Evolutionary conservation across 257 asterid genomes (phyloP).

Genomic region (Dorcoceras hygrometricum): DNA sequence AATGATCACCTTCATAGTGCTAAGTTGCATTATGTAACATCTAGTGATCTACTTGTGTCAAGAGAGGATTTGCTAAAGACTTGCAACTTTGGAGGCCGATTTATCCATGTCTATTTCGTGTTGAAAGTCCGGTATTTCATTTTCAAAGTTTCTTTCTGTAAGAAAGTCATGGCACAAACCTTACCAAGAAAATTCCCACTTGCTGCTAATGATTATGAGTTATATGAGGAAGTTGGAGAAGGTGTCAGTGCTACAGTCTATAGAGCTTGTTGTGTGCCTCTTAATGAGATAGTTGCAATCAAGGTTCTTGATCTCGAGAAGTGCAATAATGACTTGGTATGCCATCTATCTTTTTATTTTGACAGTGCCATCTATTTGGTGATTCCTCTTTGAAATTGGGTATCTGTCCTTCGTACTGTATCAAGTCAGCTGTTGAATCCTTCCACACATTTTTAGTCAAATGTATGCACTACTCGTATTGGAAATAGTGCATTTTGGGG

Average conservation of each 20-base stretch:
- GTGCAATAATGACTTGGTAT: conserved; percentile 95
- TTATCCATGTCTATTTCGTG: conserved; percentile 16
- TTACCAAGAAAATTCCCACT: conserved; percentile 71
- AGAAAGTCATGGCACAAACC: conserved; percentile 48
- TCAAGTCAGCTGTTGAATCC: conserved; percentile 20
- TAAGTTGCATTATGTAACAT: conserved; percentile 15
- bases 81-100: conserved; percentile 12
- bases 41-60: conserved; percentile 1
- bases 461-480: not conserved
- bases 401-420: conserved; percentile 2
- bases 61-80: conserved; percentile 14
- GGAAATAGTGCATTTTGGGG: not conserved
- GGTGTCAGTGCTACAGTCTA: conserved; percentile 97
- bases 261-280: conserved; percentile 82
- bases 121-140: not conserved
- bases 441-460: not conserved
- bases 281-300: conserved; percentile 79
- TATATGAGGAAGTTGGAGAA: conserved; percentile 92
- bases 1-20: conserved; percentile 4
- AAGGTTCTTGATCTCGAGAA: conserved; percentile 98
- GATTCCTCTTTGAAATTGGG: not conserved
- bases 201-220: conserved; percentile 60
- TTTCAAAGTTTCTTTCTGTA: conserved; percentile 24
- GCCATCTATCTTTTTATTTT: conserved; percentile 26
- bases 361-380: not conserved